These are phyloP conservation scores for Alternaria incomplexa DNA, from an alignment of 2,329 filamentous ascomycete genomes.

Conservation along the genomic window DNA sequence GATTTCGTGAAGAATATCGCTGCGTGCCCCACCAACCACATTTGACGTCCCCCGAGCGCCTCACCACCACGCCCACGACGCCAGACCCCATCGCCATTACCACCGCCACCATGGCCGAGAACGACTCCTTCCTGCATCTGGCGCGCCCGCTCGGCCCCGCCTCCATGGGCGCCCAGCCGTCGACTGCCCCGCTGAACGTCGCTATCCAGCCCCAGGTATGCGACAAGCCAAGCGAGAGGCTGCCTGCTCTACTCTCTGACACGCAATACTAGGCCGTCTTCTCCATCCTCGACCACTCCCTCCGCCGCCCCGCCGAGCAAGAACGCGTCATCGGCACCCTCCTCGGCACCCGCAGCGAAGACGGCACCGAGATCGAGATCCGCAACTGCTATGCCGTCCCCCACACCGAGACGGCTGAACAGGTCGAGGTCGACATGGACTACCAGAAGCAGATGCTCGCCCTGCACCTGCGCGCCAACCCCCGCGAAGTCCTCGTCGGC, in stretches of 20 bases:
- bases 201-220: slow-evolving; percentile 93
- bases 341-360: slow-evolving; percentile 90
- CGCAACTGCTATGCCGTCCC: slow-evolving; percentile 96
- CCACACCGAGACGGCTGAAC: slow-evolving; percentile 97
- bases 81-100: slow-evolving; percentile 48
- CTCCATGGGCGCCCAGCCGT: slow-evolving; percentile 77
- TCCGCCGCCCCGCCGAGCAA: slow-evolving; percentile 88
- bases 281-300: slow-evolving; percentile 83
- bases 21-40: slow-evolving; percentile 25
- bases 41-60: slow-evolving; percentile 21
- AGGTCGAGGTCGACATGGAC: slow-evolving; percentile 99
- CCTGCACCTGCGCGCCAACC: slow-evolving; percentile 90
- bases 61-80: slow-evolving; percentile 14
- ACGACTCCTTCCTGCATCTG: slow-evolving; percentile 91
- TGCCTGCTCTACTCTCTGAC: slow-evolving; percentile 11
- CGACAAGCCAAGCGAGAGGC: slow-evolving; percentile 9
- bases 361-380: slow-evolving; percentile 95
- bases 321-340: slow-evolving; percentile 97
- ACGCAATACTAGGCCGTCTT: slow-evolving; percentile 62
- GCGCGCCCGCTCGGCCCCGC: slow-evolving; percentile 88
- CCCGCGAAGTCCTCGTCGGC: slow-evolving; percentile 90
- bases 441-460: slow-evolving; percentile 99
- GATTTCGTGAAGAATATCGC: slow-evolving; percentile 42
- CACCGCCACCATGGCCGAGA: slow-evolving; percentile 77
- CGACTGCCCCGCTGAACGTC: slow-evolving; percentile 89